Evolutionary conservation across 2,329 filamentous ascomycete species (phyloP), one percentile per base, ranked within the genome.

Genomic region (Epichloe hybrida): DNA sequence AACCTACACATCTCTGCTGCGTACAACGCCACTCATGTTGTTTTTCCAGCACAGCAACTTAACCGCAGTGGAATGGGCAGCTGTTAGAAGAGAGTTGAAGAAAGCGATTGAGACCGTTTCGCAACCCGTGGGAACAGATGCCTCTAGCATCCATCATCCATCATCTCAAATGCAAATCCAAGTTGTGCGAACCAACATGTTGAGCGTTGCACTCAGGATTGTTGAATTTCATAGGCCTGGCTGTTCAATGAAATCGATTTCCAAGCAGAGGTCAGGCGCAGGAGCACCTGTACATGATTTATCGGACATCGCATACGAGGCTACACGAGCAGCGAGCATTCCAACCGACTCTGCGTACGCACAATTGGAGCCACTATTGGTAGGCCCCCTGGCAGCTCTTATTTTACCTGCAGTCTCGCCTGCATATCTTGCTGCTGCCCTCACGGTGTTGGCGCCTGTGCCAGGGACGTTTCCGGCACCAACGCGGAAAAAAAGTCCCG

Each of bases 111-210:
- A 61, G 7, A 61, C 66, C 17, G 70, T 79, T 11, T 58, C 70
- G 11, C 52, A 62, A 3, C 65, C 70, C 0, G 57, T 50, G 11
- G 43, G 21, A 46, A 20, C 53, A 27, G 44, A 52, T 12, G 52
- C 55, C 3, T 59, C 56, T 2, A 55, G 56, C 2, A 65, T 71
- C 27, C 55, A 70, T 21, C 66, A 77, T 35, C 64, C 88, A 36
- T 74, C 77, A n/a, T 69, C 77, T 2, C 70, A 73, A 39, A 76
- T 93, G 57, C 84, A 87, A 67, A 65, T 97, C 27, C 84, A 94
- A 65, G 86, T 95, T 27, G 73, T 98, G 51, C 84, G 93, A 63
- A 93, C 88, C 13, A 86, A 87, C 62, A 94, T 98, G 62, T 88
- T 98, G 64, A 83, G 84, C 57, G 81, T 87, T 17, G 90, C 91